Evolutionary conservation across 192 early-diverging fungal species (phyloP), one percentile per base, ranked within the genome.

Genomic region (Thoreauomyces humboldtii): DNA sequence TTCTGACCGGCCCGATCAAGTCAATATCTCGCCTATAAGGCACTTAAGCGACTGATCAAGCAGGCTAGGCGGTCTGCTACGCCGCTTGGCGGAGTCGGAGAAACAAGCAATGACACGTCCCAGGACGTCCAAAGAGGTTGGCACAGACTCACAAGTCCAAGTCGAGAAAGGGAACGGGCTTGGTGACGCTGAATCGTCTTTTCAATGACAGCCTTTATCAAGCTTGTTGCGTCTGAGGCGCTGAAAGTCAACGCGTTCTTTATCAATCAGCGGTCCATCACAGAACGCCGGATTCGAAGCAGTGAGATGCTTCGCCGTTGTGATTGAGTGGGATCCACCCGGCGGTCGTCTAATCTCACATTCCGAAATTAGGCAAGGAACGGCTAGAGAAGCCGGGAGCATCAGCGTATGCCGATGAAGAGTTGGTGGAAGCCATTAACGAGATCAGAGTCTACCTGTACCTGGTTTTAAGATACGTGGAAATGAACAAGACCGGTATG

Each of bases 401-500:
- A 9, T 22, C 50, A 2, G 17, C 50, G 15, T 52, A 52, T 28
- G 50, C 50, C 27, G 50, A 52, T 4, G 51, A 62, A 37, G 67
- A 61, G 9, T 31, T 69, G 9, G 38, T 69, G 19, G 67, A 69
- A 4, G 36, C 67, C 15, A 55, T 69, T 0, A 69, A 62, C 19
- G 67, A 69, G 37, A 69, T 62, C 25, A 14, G 59, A 11, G 52
- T 62, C 11, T 48, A 62, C 4, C 58, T 69, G 4, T 62, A 69
- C 41, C 48, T 69, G 12, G 52, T 62, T n/a, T 27, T 69, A 14
- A 31, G 67, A n/a, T 69, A 45, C 29, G 28, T 43, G 11, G 67
- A 69, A 43, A 69, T 62, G 59, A 69, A 69, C 34, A 31, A 42
- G 19, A 69, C 58, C 5, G n/a, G n/a, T n/a, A n/a, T n/a, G n/a